These are phyloP conservation scores for Teratosphaeriaceae sp. DNA, from an alignment of 2,329 filamentous ascomycete species.

Conservation along the genomic window DNA sequence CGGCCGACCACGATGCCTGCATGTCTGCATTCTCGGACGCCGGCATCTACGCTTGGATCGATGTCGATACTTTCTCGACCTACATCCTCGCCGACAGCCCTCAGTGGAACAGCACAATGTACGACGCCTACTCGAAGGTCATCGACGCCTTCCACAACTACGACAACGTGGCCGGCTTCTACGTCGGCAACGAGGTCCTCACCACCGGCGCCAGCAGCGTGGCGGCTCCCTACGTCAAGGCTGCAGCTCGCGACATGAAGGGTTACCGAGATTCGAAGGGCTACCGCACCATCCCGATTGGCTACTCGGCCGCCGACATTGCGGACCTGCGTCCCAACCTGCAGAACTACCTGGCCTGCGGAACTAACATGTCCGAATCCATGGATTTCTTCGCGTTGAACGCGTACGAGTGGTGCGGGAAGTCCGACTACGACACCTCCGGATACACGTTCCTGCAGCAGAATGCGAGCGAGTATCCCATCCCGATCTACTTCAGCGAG, in stretches of 20 bases:
- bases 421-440: constrained; percentile 49
- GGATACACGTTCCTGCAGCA: constrained; percentile 65
- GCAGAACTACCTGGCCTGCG: constrained; percentile 73
- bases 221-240: constrained; percentile 77
- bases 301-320: constrained; percentile 84
- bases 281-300: constrained; percentile 76
- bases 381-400: constrained; percentile 84
- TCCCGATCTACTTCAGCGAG: constrained; percentile 88
- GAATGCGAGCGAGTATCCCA: constrained; percentile 62
- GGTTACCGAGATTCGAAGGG: constrained; percentile 67
- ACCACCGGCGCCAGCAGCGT: constrained; percentile 50
- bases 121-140: constrained; percentile 60
- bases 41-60: constrained; percentile 78
- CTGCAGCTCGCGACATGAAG: constrained; percentile 75
- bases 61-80: constrained; percentile 69
- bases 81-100: constrained; percentile 51
- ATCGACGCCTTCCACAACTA: constrained; percentile 72
- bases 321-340: constrained; percentile 59
- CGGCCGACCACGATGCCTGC: constrained; percentile 65
- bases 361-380: constrained; percentile 59
- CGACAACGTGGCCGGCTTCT: constrained; percentile 76
- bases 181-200: constrained; percentile 82
- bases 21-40: constrained; percentile 74
- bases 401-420: constrained; percentile 55
- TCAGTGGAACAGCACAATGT: constrained; percentile 67